phyloP scores from a whole-genome alignment of 371 early-diverging fungal species.

The Mortierella sp. region DNA sequence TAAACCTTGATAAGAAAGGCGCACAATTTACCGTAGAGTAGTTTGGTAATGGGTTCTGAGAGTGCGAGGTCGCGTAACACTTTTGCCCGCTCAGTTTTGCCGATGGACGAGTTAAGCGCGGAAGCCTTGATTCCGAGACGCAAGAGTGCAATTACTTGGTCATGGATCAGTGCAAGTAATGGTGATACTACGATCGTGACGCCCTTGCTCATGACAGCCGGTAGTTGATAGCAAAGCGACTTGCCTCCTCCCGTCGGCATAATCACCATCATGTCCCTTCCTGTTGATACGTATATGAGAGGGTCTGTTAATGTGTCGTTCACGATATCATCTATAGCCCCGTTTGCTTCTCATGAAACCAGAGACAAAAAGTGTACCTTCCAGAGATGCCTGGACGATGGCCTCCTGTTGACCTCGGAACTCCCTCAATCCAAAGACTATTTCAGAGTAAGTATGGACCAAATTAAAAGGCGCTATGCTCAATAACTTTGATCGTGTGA shows the following conservation, averaged over 20 bases:
- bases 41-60: conserved; percentile 44
- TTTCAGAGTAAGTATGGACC: background rate
- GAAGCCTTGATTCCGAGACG: conserved; percentile 76
- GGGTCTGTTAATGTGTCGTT: background rate
- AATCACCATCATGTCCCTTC: conserved; percentile 83
- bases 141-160: conserved; percentile 82
- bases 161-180: conserved; percentile 87
- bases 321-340: no score
- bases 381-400: conserved; percentile 79
- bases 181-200: conserved; percentile 91
- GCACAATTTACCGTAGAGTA: conserved; percentile 71
- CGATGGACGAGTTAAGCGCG: conserved; percentile 70
- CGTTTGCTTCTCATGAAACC: background rate
- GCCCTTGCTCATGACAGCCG: conserved; percentile 79
- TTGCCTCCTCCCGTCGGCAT: conserved; percentile 96
- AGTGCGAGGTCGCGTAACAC: conserved; percentile 26
- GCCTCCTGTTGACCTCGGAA: conserved; percentile 68
- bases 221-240: conserved; percentile 90
- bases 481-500: no score
- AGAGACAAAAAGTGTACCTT: conserved; percentile 42
- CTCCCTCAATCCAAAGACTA: conserved; percentile 40
- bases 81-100: conserved; percentile 58
- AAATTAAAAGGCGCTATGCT: background rate
- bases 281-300: background rate
- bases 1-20: background rate